Percentiles rank a stretch among this genome's conserved stretches.
These are phyloP conservation scores for Leccinum disarticulatum DNA, from an alignment of 768 basidiomycete genomes.

Conservation along the genomic window DNA sequence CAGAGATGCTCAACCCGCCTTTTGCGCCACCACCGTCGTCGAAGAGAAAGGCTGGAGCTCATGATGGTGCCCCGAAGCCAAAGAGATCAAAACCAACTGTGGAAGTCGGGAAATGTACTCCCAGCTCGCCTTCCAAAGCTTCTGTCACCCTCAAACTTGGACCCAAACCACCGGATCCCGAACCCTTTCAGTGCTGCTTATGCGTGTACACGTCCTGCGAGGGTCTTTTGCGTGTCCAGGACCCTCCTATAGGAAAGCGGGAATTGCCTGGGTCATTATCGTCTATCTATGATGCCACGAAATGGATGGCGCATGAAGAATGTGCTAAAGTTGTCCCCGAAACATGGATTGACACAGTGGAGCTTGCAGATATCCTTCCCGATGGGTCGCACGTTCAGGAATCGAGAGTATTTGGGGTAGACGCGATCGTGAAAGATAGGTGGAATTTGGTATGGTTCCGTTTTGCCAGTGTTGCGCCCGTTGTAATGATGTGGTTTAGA, in stretches of 20 bases:
- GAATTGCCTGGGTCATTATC: conserved; percentile 45
- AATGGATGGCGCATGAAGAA: conserved; percentile 76
- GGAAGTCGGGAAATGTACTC: conserved; percentile 9
- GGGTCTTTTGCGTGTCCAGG: conserved; percentile 64
- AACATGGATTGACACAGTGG: conserved; percentile 83
- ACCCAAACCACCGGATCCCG: conserved; percentile 55
- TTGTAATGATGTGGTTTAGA: conserved; percentile 46
- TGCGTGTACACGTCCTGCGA: conserved; percentile 54
- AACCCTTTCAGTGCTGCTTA: conserved; percentile 66
- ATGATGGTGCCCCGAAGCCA: conserved; percentile 28
- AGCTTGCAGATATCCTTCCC: conserved; percentile 30
- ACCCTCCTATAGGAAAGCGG: conserved; percentile 58
- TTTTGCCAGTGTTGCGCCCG: neutral
- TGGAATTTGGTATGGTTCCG: conserved; percentile 79
- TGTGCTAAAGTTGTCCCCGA: conserved; percentile 87
- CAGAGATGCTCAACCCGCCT: conserved; percentile 35
- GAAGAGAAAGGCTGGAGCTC: conserved; percentile 41
- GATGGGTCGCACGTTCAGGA: conserved; percentile 41
- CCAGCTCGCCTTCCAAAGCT: conserved; percentile 35
- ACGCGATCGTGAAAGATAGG: conserved; percentile 84
- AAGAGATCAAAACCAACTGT: conserved; percentile 26
- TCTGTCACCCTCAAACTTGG: conserved; percentile 68
- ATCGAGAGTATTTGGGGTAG: conserved; percentile 76
- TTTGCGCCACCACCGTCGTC: conserved; percentile 16
- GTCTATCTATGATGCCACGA: conserved; percentile 26